Evolutionary conservation across 257 asterid species (phyloP).

Genomic region (Ilex asprella): DNA sequence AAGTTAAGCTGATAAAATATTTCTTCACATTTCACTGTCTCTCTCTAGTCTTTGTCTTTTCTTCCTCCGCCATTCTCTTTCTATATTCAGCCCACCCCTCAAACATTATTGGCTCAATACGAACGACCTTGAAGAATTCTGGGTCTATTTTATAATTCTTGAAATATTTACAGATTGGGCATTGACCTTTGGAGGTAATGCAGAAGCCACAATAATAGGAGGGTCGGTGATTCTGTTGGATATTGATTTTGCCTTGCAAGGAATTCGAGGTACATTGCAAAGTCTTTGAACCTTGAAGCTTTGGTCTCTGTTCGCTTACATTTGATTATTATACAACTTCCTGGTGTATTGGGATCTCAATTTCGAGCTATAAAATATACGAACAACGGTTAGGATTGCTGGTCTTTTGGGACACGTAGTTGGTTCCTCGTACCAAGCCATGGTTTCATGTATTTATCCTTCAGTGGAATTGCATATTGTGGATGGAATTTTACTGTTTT

Average conservation of each 20-base stretch:
- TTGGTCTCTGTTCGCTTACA: slow-evolving; percentile 19
- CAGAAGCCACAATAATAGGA: slow-evolving; percentile 47
- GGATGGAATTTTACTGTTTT: slow-evolving; percentile 16
- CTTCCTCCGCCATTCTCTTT: slow-evolving; percentile 19
- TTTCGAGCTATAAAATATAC: not conserved
- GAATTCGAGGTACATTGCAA: slow-evolving; percentile 36
- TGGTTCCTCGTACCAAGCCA: slow-evolving; percentile 33
- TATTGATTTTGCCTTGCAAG: slow-evolving; percentile 30
- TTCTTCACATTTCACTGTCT: not conserved
- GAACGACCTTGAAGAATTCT: slow-evolving; percentile 32
- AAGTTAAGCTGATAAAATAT: not conserved
- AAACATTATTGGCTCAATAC: slow-evolving; percentile 30
- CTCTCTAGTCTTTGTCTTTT: slow-evolving; percentile 10
- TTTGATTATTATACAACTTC: slow-evolving; percentile 12
- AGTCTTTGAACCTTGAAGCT: slow-evolving; percentile 5
- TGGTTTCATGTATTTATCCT: slow-evolving; percentile 2
- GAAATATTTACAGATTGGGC: slow-evolving; percentile 2
- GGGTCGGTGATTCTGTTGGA: slow-evolving; percentile 61
- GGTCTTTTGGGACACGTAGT: slow-evolving; percentile 20
- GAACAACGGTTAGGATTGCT: slow-evolving; percentile 11
- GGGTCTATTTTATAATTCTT: slow-evolving; percentile 10
- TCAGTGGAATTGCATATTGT: slow-evolving; percentile 12
- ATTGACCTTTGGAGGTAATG: slow-evolving; percentile 23
- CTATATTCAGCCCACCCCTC: slow-evolving; percentile 12
- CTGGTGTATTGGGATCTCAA: slow-evolving; percentile 15